phyloP scores from a whole-genome alignment of 2,329 filamentous ascomycete species.

The Emmonsiellopsis sp. region DNA sequence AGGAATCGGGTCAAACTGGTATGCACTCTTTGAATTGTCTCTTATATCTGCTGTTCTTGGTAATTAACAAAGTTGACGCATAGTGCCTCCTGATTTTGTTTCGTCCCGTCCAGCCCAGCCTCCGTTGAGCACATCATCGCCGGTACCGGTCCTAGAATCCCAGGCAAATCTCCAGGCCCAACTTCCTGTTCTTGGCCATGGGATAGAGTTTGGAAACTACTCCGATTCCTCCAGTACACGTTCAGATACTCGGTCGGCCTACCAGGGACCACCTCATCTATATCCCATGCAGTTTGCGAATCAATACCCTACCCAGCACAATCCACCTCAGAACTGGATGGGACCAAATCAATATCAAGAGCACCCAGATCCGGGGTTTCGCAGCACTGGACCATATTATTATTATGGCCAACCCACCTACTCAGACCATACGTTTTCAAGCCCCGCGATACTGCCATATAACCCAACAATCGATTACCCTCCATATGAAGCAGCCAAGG shows the following conservation, averaged over 20 bases:
- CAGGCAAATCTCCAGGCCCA: no score
- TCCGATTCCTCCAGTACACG: not conserved
- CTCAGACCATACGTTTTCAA: not conserved
- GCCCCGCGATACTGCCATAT: not conserved
- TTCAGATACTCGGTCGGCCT: not conserved
- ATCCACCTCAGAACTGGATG: not conserved
- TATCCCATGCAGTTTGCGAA: not conserved
- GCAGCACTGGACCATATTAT: not conserved
- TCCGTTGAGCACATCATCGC: no score
- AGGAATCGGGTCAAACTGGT: not conserved
- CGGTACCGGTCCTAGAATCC: no score
- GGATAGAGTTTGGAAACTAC: not conserved
- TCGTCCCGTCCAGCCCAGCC: no score
- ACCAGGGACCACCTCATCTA: not conserved
- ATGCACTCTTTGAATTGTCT: not conserved
- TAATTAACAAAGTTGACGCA: not conserved
- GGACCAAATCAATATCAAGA: not conserved
- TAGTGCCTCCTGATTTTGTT: not conserved
- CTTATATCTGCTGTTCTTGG: not conserved
- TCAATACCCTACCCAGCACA: not conserved
- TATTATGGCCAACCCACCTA: not conserved
- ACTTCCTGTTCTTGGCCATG: not conserved
- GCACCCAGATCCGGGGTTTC: not conserved
- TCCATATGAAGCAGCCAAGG: not conserved
- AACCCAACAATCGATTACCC: not conserved